Evolutionary conservation across 225 moss, liverwort and hornwort genomes (phyloP).

Genomic region (Pleurozium schreberi): DNA sequence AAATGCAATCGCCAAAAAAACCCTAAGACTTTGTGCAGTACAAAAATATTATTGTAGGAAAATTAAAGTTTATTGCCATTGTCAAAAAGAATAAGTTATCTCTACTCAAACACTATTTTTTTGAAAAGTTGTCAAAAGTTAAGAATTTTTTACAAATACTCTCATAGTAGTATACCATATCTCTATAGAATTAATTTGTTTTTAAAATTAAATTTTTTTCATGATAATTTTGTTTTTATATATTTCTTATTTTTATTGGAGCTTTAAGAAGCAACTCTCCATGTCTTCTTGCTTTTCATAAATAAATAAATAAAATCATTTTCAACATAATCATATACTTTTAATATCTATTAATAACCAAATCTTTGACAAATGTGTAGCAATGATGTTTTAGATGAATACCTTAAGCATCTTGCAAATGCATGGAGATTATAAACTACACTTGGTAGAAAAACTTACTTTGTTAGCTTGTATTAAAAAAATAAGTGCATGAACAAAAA

Average conservation of each 20-base stretch:
- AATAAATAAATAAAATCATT: too few relatives aligned
- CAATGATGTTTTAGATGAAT: not conserved
- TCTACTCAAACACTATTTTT: not conserved
- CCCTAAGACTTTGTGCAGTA: too few relatives aligned
- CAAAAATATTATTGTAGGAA: too few relatives aligned
- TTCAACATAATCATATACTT: too few relatives aligned
- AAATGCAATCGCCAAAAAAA: not conserved
- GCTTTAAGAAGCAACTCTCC: too few relatives aligned
- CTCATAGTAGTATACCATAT: not conserved
- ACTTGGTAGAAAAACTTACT: too few relatives aligned
- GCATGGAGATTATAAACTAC: too few relatives aligned
- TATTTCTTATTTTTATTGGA: not conserved
- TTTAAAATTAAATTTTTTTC: too few relatives aligned
- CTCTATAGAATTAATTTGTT: too few relatives aligned
- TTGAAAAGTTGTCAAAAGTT: not conserved
- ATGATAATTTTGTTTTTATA: too few relatives aligned
- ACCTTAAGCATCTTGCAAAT: not conserved
- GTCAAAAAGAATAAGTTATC: not conserved
- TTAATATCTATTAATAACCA: not conserved
- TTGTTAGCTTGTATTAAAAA: not conserved
- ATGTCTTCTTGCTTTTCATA: not conserved
- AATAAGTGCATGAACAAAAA: not conserved
- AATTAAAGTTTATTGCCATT: rapidly evolving
- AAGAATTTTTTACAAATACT: not conserved
- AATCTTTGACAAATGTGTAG: not conserved